A percentile compares a stretch with the other conserved stretches of the same genome.
Evolutionary conservation across 768 basidiomycete species (phyloP).

Genomic region (Mycena kentingensis): DNA sequence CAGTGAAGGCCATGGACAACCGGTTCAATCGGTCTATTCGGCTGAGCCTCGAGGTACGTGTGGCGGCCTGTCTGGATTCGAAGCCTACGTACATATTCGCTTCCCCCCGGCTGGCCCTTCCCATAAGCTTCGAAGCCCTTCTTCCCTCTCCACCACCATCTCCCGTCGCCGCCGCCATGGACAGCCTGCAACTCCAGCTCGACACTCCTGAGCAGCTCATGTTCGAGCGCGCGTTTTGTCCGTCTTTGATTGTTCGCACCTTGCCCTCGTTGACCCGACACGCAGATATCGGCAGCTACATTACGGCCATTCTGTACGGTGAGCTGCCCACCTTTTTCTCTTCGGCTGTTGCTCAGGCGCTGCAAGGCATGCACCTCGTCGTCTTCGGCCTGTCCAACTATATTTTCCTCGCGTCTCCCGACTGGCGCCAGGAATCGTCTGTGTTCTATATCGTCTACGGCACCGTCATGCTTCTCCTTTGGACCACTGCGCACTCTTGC

Average conservation of each 20-base stretch:
- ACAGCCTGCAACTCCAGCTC: slow-evolving; percentile 6
- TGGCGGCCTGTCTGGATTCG: too few relatives aligned
- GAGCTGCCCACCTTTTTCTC: not conserved
- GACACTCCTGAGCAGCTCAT: slow-evolving; percentile 15
- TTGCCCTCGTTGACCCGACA: too few relatives aligned
- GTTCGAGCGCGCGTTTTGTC: slow-evolving; percentile 24
- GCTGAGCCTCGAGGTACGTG: too few relatives aligned
- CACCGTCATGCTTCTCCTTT: slow-evolving; percentile 31
- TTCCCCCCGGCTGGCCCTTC: slow-evolving; percentile 12
- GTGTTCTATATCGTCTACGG: slow-evolving; percentile 26
- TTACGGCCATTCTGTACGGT: slow-evolving; percentile 31
- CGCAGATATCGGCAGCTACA: slow-evolving; percentile 28
- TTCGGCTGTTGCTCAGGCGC: slow-evolving; percentile 6
- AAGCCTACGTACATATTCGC: slow-evolving; percentile 7
- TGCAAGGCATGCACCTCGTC: slow-evolving; percentile 27
- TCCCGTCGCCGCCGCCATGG: slow-evolving; percentile 10
- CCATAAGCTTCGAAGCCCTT: slow-evolving; percentile 13
- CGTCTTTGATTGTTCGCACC: not conserved
- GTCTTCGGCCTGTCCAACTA: slow-evolving; percentile 29
- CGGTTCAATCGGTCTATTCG: not conserved
- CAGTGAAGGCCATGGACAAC: slow-evolving; percentile 7
- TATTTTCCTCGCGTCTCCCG: slow-evolving; percentile 16
- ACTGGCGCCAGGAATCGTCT: slow-evolving; percentile 20
- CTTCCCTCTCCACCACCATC: slow-evolving; percentile 6
- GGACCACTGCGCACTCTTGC: slow-evolving; percentile 33